phyloP scores from a whole-genome alignment of 2,329 filamentous ascomycete genomes.

The Ophiocordyceps camponoti-leonardi region DNA sequence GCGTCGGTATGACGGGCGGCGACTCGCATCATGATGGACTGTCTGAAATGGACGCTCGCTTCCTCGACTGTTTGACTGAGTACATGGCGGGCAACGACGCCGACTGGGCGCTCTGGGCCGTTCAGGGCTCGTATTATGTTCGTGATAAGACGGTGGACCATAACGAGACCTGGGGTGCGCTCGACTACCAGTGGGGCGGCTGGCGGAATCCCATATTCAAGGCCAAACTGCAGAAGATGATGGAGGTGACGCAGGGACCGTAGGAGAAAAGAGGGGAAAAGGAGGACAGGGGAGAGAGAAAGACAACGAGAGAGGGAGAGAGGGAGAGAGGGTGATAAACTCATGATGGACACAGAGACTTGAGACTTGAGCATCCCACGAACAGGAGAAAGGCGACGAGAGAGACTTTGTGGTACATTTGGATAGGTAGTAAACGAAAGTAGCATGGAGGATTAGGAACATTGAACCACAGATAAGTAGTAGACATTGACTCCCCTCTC shows the following conservation, averaged over 20 bases:
- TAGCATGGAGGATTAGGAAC: not conserved
- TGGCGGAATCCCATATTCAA: conserved; percentile 20
- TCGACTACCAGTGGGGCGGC: conserved; percentile 23
- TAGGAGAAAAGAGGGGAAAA: conserved; percentile 1
- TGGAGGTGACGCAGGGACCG: conserved; percentile 18
- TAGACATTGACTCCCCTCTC: too few species aligned
- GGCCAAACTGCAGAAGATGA: conserved; percentile 19
- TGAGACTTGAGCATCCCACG: not conserved
- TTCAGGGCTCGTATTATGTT: conserved; percentile 42
- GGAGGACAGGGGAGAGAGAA: not conserved
- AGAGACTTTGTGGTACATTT: not conserved
- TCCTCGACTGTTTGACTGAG: conserved; percentile 32
- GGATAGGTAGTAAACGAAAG: not conserved
- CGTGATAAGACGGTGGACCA: conserved; percentile 29
- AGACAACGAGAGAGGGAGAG: too few species aligned
- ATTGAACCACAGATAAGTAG: not conserved
- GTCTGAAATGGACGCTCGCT: conserved; percentile 24
- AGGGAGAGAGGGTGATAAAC: not conserved
- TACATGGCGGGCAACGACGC: conserved; percentile 38
- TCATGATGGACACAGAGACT: not conserved
- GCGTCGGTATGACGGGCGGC: conserved; percentile 30
- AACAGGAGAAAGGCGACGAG: not conserved
- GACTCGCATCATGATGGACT: conserved; percentile 18
- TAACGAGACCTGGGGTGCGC: conserved; percentile 34
- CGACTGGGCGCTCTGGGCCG: conserved; percentile 42